Conservation (phyloP, 805 yeast genomes). For the Danielozyma ontarioensis region DNA sequence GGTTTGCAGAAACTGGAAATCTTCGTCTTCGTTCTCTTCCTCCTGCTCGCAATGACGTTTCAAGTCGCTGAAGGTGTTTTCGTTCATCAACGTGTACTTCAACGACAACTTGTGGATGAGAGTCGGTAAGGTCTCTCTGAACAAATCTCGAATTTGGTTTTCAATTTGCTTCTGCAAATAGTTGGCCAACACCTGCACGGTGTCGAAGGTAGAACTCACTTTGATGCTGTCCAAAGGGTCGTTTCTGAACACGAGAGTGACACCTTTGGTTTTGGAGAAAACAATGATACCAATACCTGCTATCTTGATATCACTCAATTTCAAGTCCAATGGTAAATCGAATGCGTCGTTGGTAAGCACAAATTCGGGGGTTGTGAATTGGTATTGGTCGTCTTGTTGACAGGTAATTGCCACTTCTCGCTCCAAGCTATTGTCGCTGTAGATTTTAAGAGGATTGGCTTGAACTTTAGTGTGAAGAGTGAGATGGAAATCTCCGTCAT, state of each 20-base stretch:
- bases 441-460: conserved; percentile 76
- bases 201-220: conserved; percentile 83
- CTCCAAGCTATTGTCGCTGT: conserved; percentile 40
- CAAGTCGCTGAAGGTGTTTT: conserved; percentile 15
- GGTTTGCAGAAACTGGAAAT: conserved; percentile 36
- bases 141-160: conserved; percentile 69
- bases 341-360: conserved; percentile 62
- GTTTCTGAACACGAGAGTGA: conserved; percentile 81
- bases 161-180: conserved; percentile 81
- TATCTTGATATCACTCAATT: conserved; percentile 63
- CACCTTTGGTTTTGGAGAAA: conserved; percentile 73
- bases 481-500: conserved; percentile 70
- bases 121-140: conserved; percentile 80
- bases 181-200: conserved; percentile 76
- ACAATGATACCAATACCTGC: conserved; percentile 83
- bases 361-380: conserved; percentile 63
- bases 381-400: conserved; percentile 25
- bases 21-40: conserved; percentile 24
- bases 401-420: conserved; percentile 29
- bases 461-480: conserved; percentile 76
- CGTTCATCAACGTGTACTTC: conserved; percentile 35
- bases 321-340: conserved; percentile 73
- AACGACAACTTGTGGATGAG: conserved; percentile 71
- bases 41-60: conserved; percentile 14
- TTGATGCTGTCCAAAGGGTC: conserved; percentile 82